Conservation (phyloP, 371 early-diverging fungal species). For the Mortierella sp. region DNA sequence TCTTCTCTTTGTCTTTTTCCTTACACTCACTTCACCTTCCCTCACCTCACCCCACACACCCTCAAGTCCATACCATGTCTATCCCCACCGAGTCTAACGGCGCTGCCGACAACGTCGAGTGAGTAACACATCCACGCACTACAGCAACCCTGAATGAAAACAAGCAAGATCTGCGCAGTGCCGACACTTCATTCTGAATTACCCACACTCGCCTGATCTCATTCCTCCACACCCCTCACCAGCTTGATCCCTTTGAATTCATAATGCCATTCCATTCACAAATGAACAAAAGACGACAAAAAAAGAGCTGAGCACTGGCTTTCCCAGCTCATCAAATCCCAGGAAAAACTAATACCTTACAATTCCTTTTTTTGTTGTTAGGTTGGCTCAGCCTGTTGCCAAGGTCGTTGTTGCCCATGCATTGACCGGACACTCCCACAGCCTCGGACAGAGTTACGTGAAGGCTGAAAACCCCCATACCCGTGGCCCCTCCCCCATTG, state of each 20-base stretch:
- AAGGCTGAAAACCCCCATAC: constrained; percentile 5
- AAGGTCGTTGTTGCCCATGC: constrained; percentile 17
- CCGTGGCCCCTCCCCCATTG: constrained; percentile 18
- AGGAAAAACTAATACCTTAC: not conserved
- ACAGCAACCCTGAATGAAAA: not conserved
- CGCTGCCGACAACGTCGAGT: constrained; percentile 2
- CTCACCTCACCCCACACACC: not conserved
- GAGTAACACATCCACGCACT: not conserved
- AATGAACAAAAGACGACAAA: not conserved
- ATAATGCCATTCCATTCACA: not conserved
- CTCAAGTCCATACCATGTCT: not conserved
- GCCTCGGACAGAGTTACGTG: constrained; percentile 13
- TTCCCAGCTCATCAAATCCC: not conserved
- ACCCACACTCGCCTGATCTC: not conserved
- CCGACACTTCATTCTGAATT: not conserved
- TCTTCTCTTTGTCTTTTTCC: not conserved
- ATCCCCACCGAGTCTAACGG: constrained; percentile 13
- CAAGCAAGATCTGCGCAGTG: constrained; percentile 1
- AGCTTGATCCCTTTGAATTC: not conserved
- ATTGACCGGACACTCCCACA: constrained; percentile 17
- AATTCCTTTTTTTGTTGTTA: not conserved
- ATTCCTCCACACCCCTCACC: not conserved
- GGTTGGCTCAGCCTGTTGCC: constrained; percentile 20
- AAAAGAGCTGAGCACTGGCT: not conserved
- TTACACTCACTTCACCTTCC: not conserved